Base-by-base conservation (phyloP, 331 rosid species). In the Rhamnella rubrinervis region DNA sequence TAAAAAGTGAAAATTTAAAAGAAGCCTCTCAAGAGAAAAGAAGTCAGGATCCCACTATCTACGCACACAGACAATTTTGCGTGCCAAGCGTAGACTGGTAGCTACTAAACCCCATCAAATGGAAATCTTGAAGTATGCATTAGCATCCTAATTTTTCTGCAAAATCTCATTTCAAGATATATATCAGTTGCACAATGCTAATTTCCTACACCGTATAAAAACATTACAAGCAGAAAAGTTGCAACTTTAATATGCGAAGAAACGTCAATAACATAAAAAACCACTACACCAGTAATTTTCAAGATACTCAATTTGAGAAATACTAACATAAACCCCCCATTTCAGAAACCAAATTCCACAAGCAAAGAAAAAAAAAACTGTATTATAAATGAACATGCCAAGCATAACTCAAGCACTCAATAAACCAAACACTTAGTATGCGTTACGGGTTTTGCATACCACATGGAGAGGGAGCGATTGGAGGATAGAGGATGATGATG, bases 401-500 rank as follows among this genome's bases (percentile, higher is more conserved):
- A n/a, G 19, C 71, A 38, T 5, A 51, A 17, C 1, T n/a, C 19
- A 66, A 10, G 1, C 44, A 59, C 15, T 52, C 60, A 73, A 49
- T 6, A 63, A 39, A 49, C 41, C 65, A 10, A 65, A 74, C 21
- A 58, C 8, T 3, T 61, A 51, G 10, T 40, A 28, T 13, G 11
- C 25, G 21, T 46, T 14, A 61, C 5, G 25, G 18, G 73, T 57
- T 51, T 6, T 53, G 77, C 78, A 53, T 79, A 95, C 99, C 90
- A 95, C 96, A 64, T 95, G 97, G 55, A 95, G 99, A 78, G 97
- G 96, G 74, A 95, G 99, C 50, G 99, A 95, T 76, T 95, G 97
- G 68, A 95, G 99, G 63, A 95, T 95, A 17, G 98, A 84, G n/a
- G 88, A 89, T 0, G 88, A 90, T 37, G 97, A 89, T 6, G 92